phyloP scores from a whole-genome alignment of 768 basidiomycete species.

The Rubroboletus satanas region DNA sequence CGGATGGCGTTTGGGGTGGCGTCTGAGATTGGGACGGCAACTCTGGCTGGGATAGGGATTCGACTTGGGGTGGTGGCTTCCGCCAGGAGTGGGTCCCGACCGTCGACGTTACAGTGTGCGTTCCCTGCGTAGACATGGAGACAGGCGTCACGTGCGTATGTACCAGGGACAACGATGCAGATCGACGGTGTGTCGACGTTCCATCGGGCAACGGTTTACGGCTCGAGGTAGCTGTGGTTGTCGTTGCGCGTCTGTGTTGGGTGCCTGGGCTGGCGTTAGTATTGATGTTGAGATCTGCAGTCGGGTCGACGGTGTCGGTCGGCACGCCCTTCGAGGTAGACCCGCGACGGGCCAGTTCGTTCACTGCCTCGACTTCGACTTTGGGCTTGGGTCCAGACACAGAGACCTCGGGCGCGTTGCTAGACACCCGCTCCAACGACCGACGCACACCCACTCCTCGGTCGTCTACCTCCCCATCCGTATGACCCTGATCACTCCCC shows the following conservation, averaged over 20 bases:
- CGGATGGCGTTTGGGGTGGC: background rate
- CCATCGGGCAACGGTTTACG: background rate
- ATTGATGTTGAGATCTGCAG: background rate
- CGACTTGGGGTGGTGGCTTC: constrained; percentile 4
- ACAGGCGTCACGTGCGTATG: background rate
- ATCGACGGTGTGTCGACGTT: constrained; percentile 5
- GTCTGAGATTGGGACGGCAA: background rate
- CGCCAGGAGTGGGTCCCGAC: constrained; percentile 6
- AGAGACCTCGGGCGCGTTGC: background rate
- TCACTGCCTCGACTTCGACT: background rate
- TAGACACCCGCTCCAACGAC: background rate
- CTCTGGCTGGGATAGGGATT: background rate
- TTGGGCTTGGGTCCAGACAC: background rate
- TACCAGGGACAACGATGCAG: constrained; percentile 13
- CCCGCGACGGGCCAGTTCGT: background rate
- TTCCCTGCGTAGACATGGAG: background rate
- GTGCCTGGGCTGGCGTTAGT: background rate
- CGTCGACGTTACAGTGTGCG: background rate
- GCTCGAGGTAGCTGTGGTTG: background rate
- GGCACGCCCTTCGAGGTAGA: background rate
- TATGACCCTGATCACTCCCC: constrained; percentile 26
- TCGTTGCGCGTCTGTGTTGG: constrained; percentile 6
- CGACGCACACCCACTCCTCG: background rate
- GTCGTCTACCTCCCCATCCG: constrained; percentile 23
- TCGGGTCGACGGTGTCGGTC: background rate